Conservation (phyloP, 2,329 filamentous ascomycete genomes). For the Byssochlamys sp. region DNA sequence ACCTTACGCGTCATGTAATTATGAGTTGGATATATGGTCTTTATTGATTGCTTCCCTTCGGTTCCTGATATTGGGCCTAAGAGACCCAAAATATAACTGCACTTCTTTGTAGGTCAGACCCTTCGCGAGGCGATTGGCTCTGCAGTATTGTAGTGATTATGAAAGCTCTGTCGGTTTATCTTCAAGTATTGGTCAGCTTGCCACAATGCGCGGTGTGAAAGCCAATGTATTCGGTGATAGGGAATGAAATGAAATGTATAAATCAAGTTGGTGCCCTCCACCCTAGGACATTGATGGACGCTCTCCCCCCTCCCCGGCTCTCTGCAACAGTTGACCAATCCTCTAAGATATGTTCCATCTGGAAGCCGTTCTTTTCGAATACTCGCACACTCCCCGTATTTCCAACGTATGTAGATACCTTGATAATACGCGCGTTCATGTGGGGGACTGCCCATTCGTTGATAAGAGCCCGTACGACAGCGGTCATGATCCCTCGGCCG, state of each 20-base stretch:
- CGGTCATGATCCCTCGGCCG: conserved; percentile 21
- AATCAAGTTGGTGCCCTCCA: conserved; percentile 1
- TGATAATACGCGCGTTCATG: conserved; percentile 18
- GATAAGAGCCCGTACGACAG: conserved; percentile 13
- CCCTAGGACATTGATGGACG: conserved; percentile 12
- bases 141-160: not conserved
- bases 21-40: not conserved
- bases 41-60: not conserved
- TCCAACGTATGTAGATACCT: conserved; percentile 12
- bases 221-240: not conserved
- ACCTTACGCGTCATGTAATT: not conserved
- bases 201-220: not conserved
- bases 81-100: not conserved
- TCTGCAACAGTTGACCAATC: conserved; percentile 9
- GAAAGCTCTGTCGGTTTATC: no score
- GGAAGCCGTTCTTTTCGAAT: conserved; percentile 21
- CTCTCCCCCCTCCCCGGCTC: conserved; percentile 11
- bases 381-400: conserved; percentile 18
- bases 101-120: not conserved
- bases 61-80: not conserved
- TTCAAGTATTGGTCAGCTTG: no score
- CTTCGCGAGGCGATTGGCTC: not conserved
- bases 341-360: conserved; percentile 8
- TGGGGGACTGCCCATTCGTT: conserved; percentile 17
- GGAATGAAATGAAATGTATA: not conserved